A percentile compares a stretch with the other conserved stretches of the same genome.
Conservation (phyloP, 805 yeast genomes). For the Yarrowia sp. region DNA sequence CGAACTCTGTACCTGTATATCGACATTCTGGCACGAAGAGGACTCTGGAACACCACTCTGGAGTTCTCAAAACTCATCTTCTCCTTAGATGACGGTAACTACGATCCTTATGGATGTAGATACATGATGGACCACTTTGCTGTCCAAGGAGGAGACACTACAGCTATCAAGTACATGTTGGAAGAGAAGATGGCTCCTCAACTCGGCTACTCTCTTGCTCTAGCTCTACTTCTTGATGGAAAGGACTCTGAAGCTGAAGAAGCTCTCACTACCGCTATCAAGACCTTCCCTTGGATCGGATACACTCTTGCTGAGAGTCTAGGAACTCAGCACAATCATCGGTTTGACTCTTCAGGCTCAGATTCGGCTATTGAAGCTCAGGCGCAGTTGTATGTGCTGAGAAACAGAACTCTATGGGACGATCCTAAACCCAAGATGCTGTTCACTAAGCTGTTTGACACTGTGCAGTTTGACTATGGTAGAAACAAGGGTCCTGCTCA, state of each 20-base stretch:
- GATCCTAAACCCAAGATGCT: conserved; percentile 20
- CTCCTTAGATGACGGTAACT: conserved; percentile 53
- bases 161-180: not conserved
- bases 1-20: conserved; percentile 71
- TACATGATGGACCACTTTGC: conserved; percentile 81
- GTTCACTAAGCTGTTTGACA: conserved; percentile 3
- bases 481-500: conserved; percentile 13
- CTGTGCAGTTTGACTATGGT: not conserved
- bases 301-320: conserved; percentile 24
- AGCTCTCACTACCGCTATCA: conserved; percentile 11
- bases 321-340: not conserved
- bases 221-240: not conserved
- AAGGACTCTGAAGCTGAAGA: conserved; percentile 1
- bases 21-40: conserved; percentile 66
- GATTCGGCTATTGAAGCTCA: conserved; percentile 19
- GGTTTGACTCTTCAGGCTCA: not conserved
- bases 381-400: not conserved
- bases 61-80: conserved; percentile 68
- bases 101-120: conserved; percentile 82
- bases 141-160: conserved; percentile 54
- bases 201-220: conserved; percentile 16
- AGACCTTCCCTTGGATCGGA: conserved; percentile 25
- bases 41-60: conserved; percentile 74
- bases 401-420: conserved; percentile 21
- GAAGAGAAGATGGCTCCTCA: conserved; percentile 12